A percentile compares a stretch with the other conserved stretches of the same genome.
phyloP scores from a whole-genome alignment of 768 basidiomycete species.

The Pulveroboletus sp. region DNA sequence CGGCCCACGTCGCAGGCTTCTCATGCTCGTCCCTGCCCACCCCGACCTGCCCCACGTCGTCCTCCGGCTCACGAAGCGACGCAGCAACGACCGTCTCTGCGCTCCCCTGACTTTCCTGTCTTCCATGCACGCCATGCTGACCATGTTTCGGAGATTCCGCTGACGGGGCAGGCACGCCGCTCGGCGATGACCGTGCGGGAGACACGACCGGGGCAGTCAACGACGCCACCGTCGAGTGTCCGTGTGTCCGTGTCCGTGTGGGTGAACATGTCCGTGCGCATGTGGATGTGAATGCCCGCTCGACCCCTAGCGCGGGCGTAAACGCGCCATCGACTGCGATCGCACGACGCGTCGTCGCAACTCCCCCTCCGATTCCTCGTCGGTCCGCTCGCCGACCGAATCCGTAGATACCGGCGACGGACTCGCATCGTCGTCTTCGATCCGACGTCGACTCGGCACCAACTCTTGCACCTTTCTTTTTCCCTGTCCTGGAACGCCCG shows the following conservation, averaged over 20 bases:
- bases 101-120: conserved; percentile 61
- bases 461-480: not conserved
- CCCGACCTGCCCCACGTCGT: conserved; percentile 16
- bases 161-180: not conserved
- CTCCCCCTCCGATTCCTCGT: conserved; percentile 24
- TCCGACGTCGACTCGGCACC: conserved; percentile 33
- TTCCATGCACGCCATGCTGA: conserved; percentile 29
- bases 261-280: too few relatives aligned
- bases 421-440: conserved; percentile 47
- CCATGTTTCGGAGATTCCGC: conserved; percentile 11
- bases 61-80: conserved; percentile 40
- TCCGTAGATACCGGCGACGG: conserved; percentile 63
- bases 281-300: too few relatives aligned
- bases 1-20: conserved; percentile 26
- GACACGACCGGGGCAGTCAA: conserved; percentile 40
- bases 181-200: conserved; percentile 14
- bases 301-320: conserved; percentile 31
- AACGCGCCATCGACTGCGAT: conserved; percentile 29
- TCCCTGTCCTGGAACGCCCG: too few relatives aligned
- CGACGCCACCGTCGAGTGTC: conserved; percentile 32
- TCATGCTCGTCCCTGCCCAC: conserved; percentile 22
- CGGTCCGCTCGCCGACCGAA: conserved; percentile 48
- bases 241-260: too few relatives aligned
- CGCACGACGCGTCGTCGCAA: not conserved
- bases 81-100: conserved; percentile 65